phyloP scores from a whole-genome alignment of 345 rosid genomes.

The Aethionema arabicum region DNA sequence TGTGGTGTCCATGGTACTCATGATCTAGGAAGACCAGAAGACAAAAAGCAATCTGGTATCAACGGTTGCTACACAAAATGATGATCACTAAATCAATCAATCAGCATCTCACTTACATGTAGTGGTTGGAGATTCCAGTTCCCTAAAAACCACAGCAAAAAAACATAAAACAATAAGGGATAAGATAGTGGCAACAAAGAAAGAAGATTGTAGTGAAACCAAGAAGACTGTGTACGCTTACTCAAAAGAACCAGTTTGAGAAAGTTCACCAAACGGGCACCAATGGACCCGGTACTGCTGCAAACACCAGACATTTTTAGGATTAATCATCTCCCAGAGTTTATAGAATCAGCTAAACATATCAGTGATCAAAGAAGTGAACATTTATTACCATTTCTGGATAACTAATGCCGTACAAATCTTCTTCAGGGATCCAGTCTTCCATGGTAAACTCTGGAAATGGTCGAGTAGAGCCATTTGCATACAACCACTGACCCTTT shows the following conservation, averaged over 20 bases:
- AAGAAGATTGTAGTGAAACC: slow-evolving; percentile 4
- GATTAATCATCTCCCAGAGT: slow-evolving; percentile 8
- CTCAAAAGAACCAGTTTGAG: slow-evolving; percentile 53
- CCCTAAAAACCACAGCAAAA: slow-evolving; percentile 50
- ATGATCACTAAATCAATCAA: slow-evolving; percentile 3
- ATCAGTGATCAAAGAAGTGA: slow-evolving; percentile 1
- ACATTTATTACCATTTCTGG: slow-evolving; percentile 54
- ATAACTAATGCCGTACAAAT: slow-evolving; percentile 47
- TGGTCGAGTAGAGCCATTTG: slow-evolving; percentile 53
- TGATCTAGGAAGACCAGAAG: slow-evolving; percentile 45
- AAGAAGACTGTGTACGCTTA: slow-evolving; percentile 40
- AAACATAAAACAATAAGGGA: slow-evolving; percentile 31
- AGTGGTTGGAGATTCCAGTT: slow-evolving; percentile 56
- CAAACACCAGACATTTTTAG: slow-evolving; percentile 1
- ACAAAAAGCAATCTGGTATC: slow-evolving; percentile 20
- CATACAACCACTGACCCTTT: slow-evolving; percentile 74
- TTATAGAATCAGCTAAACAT: neutral
- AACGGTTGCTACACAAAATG: slow-evolving; percentile 22
- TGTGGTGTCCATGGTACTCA: slow-evolving; percentile 49
- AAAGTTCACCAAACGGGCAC: slow-evolving; percentile 64
- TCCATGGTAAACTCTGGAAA: slow-evolving; percentile 59
- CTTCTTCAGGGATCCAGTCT: slow-evolving; percentile 61
- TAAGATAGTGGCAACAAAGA: neutral
- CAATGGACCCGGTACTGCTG: slow-evolving; percentile 66
- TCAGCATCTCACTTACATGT: slow-evolving; percentile 49